These are phyloP conservation scores for Cladosporium sphaerospermum DNA, from an alignment of 2,329 filamentous ascomycete genomes.

Conservation along the genomic window DNA sequence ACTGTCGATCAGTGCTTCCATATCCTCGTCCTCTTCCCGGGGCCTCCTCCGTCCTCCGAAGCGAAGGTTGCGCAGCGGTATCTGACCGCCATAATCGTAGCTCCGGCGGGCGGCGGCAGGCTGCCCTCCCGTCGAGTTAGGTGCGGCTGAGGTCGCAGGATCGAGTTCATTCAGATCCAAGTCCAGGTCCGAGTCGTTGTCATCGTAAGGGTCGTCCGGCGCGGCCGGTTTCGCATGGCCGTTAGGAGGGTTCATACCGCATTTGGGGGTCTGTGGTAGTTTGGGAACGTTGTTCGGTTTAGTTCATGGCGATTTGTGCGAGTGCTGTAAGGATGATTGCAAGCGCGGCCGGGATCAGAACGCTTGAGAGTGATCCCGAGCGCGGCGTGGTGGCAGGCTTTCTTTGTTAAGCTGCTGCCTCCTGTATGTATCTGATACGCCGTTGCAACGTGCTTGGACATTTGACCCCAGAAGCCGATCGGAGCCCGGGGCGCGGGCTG, in stretches of 20 bases:
- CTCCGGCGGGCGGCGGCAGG: constrained; percentile 18
- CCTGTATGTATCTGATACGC: not conserved
- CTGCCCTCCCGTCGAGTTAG: constrained; percentile 23
- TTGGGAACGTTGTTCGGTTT: not conserved
- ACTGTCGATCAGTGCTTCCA: constrained; percentile 54
- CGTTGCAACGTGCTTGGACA: constrained; percentile 1
- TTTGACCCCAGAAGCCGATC: not conserved
- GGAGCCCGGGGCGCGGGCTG: no score
- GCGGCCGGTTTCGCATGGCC: constrained; percentile 49
- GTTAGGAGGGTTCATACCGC: constrained; percentile 41
- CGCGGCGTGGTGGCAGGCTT: not conserved
- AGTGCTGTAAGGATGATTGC: not conserved
- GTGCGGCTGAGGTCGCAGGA: constrained; percentile 38
- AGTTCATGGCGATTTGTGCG: not conserved
- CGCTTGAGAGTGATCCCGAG: not conserved
- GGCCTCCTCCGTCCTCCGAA: constrained; percentile 38
- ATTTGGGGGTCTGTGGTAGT: constrained; percentile 19
- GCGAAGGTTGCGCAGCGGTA: constrained; percentile 61
- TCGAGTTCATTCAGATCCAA: constrained; percentile 76
- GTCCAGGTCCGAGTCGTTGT: constrained; percentile 64
- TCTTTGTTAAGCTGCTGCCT: constrained; percentile 11
- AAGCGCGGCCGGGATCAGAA: not conserved
- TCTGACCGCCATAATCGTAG: constrained; percentile 46
- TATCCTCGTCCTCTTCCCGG: constrained; percentile 53
- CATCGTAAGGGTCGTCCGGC: constrained; percentile 56